These are phyloP conservation scores for Cymbidium sinense DNA, from an alignment of 106 monocot species.

Conservation along the genomic window DNA sequence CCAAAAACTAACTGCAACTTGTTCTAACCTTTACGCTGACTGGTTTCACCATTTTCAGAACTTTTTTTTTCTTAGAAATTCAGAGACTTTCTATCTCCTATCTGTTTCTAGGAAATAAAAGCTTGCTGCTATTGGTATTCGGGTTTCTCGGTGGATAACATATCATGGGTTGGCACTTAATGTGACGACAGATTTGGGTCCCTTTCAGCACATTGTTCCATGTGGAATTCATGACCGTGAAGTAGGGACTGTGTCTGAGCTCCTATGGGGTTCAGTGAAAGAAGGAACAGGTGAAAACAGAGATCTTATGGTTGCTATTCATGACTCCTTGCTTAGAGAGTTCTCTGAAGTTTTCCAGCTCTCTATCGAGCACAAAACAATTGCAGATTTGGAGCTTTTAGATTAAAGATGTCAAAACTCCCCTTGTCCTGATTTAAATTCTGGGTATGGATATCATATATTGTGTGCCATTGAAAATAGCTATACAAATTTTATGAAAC, in stretches of 20 bases:
- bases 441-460: background rate
- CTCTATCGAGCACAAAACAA: constrained; percentile 28
- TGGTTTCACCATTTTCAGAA: background rate
- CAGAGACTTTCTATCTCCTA: background rate
- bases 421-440: too few species aligned
- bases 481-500: background rate
- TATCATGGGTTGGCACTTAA: constrained; percentile 81
- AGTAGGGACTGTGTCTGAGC: constrained; percentile 36
- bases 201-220: constrained; percentile 50
- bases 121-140: constrained; percentile 68
- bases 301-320: constrained; percentile 35
- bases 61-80: background rate
- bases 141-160: constrained; percentile 61
- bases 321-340: constrained; percentile 52
- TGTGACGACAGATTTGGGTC: constrained; percentile 45
- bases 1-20: background rate
- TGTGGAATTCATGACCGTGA: constrained; percentile 59
- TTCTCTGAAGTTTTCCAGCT: constrained; percentile 80
- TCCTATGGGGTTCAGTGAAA: constrained; percentile 18
- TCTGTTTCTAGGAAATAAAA: constrained; percentile 46
- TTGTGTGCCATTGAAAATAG: too few species aligned
- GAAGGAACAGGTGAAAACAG: constrained; percentile 8
- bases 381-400: background rate
- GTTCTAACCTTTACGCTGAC: background rate
- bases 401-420: background rate